Evolutionary conservation across 345 rosid species (phyloP), one percentile per base, ranked within the genome.

Genomic region (Punica granatum): DNA sequence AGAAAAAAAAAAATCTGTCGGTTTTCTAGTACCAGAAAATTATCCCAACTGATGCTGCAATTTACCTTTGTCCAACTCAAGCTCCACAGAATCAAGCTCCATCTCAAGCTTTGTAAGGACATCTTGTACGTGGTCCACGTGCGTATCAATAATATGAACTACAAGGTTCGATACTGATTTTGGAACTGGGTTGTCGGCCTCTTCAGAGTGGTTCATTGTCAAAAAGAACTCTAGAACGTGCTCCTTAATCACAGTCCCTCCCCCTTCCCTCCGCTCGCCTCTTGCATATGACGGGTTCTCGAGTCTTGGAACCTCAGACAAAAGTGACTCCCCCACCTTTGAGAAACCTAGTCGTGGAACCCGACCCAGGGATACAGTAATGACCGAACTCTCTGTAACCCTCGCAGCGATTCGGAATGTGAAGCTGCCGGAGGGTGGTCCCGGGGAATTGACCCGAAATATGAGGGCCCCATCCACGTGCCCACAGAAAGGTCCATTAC

Each of bases 181-280:
- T 0, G 99, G 99, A 16, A 95, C 98, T 26, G 93, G 98, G 75
- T 95, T 95, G 74, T 95, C 99, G 63, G 97, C 98, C 82, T 86
- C 98, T 80, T 95, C 98, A 19, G 99, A 90, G 70, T 95, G 99
- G 72, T 92, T 95, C 99, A 92, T 95, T 1, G 92, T 95, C 70
- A 95, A 62, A 44, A 95, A 80, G 68, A 92, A 95, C 67, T 95
- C 99, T 48, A 95, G 93, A 76, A 95, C 98, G 78, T 95, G 99
- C 77, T 92, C 99, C 77, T 81, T 85, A n/a, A 95, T 92, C 66
- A 95, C 97, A 71, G 83, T 78, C 69, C 89, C 96, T 16, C 85
- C 75, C 54, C 82, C 79, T 56, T 85, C 92, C 78, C 73, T 84
- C n/a, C 66, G 81, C 70, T 81, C 89, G 65, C 81, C 83, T 46